Percentiles rank a stretch among this genome's conserved stretches.
These are phyloP conservation scores for Dioszegia hungarica DNA, from an alignment of 768 basidiomycete genomes.

Conservation along the genomic window DNA sequence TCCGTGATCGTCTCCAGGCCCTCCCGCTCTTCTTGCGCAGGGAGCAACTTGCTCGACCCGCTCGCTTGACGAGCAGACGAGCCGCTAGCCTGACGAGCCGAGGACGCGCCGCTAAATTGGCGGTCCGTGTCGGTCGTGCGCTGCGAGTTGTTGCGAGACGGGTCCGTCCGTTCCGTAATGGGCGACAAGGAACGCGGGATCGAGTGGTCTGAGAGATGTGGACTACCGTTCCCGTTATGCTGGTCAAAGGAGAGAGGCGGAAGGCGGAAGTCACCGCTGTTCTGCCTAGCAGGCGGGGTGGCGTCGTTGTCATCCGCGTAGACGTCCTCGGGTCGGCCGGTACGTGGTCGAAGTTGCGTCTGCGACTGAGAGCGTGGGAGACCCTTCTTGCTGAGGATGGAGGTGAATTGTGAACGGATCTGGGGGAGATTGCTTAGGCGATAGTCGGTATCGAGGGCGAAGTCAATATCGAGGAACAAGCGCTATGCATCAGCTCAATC, in stretches of 20 bases:
- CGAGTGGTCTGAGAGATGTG: conserved; percentile 16
- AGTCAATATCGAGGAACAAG: conserved; percentile 80
- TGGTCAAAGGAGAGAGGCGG: conserved; percentile 42
- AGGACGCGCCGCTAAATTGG: conserved; percentile 11
- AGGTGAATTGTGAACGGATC: conserved; percentile 22
- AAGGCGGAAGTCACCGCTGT: conserved; percentile 31
- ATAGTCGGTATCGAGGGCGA: conserved; percentile 56
- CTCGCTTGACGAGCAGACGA: no score
- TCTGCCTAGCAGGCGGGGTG: conserved; percentile 7
- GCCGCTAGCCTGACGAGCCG: conserved; percentile 25
- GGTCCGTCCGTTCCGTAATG: conserved; percentile 58
- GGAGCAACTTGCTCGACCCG: no score
- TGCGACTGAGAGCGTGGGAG: neutral
- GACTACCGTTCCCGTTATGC: neutral
- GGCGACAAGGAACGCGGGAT: conserved; percentile 55
- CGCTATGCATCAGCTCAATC: conserved; percentile 55
- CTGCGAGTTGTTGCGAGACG: conserved; percentile 37
- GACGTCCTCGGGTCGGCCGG: conserved; percentile 9
- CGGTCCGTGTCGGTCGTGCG: conserved; percentile 21
- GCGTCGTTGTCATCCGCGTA: conserved; percentile 18
- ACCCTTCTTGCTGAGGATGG: neutral
- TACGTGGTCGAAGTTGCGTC: neutral
- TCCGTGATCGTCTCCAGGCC: conserved; percentile 37
- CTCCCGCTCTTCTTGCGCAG: conserved; percentile 10
- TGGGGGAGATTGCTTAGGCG: conserved; percentile 23